Conservation (phyloP, 306 rosid species). For the Alnus glutinosa region DNA sequence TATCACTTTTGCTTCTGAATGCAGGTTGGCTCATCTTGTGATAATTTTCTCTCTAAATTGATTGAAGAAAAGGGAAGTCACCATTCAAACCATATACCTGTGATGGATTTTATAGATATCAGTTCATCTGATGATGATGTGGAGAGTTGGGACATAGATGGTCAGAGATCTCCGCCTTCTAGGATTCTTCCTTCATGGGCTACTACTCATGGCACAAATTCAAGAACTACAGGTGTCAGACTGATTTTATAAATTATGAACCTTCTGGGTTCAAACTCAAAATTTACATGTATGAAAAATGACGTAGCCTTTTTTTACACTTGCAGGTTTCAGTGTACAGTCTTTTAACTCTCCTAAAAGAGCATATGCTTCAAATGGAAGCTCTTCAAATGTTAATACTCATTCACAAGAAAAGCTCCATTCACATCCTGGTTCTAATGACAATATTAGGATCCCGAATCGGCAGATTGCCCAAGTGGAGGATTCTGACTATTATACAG, state of each 20-base stretch:
- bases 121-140: slow-evolving; percentile 88
- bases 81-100: slow-evolving; percentile 44
- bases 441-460: slow-evolving; percentile 39
- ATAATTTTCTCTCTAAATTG: slow-evolving; percentile 42
- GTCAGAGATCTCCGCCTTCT: slow-evolving; percentile 27
- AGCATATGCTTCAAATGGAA: slow-evolving; percentile 47
- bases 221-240: slow-evolving; percentile 50
- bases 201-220: slow-evolving; percentile 27
- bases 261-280: background rate
- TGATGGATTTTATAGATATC: slow-evolving; percentile 46
- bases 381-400: slow-evolving; percentile 38
- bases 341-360: slow-evolving; percentile 43
- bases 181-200: slow-evolving; percentile 73
- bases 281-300: slow-evolving; percentile 14
- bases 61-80: slow-evolving; percentile 31
- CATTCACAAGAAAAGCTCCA: slow-evolving; percentile 32
- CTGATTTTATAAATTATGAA: slow-evolving; percentile 17
- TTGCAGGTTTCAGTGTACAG: slow-evolving; percentile 55
- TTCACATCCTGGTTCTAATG: slow-evolving; percentile 40
- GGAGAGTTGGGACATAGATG: slow-evolving; percentile 48
- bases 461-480: slow-evolving; percentile 27
- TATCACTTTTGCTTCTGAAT: slow-evolving; percentile 23
- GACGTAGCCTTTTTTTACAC: slow-evolving; percentile 15
- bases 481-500: slow-evolving; percentile 33
- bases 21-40: slow-evolving; percentile 48